Base-by-base conservation (phyloP, 495 filamentous ascomycete genomes). In the Haplographium delicatum region DNA sequence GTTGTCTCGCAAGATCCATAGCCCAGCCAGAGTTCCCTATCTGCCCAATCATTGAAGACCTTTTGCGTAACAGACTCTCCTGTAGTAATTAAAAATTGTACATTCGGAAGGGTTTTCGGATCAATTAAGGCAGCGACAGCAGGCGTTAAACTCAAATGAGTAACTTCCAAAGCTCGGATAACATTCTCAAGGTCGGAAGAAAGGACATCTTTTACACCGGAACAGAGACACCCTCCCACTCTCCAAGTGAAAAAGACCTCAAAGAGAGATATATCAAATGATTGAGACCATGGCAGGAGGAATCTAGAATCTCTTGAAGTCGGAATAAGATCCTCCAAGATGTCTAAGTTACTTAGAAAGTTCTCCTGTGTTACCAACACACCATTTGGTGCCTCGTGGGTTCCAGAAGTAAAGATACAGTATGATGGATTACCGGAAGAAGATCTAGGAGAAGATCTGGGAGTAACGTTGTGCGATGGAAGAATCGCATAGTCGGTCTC, bases 241-340 rank as follows among this genome's bases (percentile, higher is more conserved):
- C 73, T 73, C 86, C 84, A 90, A 8, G 87, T 65, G 51, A 86
- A 89, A 58, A 91, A 88, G 13, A 89, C 83, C 53, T 90, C 88
- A 54, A 89, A 88, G 1, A 91, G 83, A 1, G 84, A 88, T 15
- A 88, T 81, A 60, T 88, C 83, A 58, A 88, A 91, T 13, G 79
- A 80, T 59, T 85, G 80, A 0, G 83, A 85, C 55, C 81, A 88
- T 7, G 84, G 78, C 58, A 89, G 86, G 3, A 94, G 64, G 19
- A 90, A 64, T 24, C 76, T 73, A 1, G 80, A 71, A 4, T 61
- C 60, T 2, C 59, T 47, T 0, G 57, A 47, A 0, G 67, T 62
- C 1, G 83, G 80, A 61, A 89, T 91, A 2, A 84, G 67, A 7
- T 69, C 64, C 5, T 68, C 64, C 10, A 91, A 66, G 5, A 71